These are phyloP conservation scores for Posidonia oceanica DNA, from an alignment of 116 monocot species.

Conservation along the genomic window DNA sequence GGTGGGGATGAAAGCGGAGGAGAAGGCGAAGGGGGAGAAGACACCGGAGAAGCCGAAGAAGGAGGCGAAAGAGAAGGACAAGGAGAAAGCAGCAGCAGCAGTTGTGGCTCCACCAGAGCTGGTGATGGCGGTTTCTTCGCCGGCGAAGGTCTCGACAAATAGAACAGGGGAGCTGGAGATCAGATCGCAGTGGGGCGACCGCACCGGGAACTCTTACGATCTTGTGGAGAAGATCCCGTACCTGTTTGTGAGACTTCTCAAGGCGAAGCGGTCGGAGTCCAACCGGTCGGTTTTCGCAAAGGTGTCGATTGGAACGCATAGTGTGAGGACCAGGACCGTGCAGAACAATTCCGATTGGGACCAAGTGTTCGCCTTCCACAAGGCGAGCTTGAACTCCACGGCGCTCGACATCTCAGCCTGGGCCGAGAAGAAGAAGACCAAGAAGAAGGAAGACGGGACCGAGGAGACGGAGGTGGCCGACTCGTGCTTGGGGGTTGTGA, in stretches of 20 bases:
- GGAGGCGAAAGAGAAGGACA: neutral
- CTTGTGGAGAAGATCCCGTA: conserved; percentile 68
- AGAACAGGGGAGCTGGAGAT: conserved; percentile 28
- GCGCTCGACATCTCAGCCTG: conserved; percentile 53
- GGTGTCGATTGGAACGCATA: conserved; percentile 58
- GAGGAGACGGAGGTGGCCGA: conserved; percentile 15
- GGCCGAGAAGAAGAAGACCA: conserved; percentile 32
- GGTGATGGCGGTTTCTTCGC: conserved; percentile 16
- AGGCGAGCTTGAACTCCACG: conserved; percentile 62
- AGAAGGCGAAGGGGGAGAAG: conserved; percentile 21
- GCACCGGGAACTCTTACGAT: conserved; percentile 38
- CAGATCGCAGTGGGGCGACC: conserved; percentile 14
- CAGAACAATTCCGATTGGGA: conserved; percentile 44
- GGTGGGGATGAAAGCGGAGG: conserved; percentile 7
- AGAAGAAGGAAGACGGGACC: conserved; percentile 12
- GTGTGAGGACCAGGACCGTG: conserved; percentile 27
- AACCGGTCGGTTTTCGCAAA: conserved; percentile 40
- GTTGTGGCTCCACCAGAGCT: neutral
- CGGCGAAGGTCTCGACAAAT: conserved; percentile 24
- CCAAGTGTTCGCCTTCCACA: conserved; percentile 84
- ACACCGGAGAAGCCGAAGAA: conserved; percentile 9
- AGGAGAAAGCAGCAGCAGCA: neutral
- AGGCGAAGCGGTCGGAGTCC: conserved; percentile 27
- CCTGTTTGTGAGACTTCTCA: conserved; percentile 66
- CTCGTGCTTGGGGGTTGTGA: conserved; percentile 50